Conservation (phyloP, 148 eudicot genomes). For the Polygonum maritimum region DNA sequence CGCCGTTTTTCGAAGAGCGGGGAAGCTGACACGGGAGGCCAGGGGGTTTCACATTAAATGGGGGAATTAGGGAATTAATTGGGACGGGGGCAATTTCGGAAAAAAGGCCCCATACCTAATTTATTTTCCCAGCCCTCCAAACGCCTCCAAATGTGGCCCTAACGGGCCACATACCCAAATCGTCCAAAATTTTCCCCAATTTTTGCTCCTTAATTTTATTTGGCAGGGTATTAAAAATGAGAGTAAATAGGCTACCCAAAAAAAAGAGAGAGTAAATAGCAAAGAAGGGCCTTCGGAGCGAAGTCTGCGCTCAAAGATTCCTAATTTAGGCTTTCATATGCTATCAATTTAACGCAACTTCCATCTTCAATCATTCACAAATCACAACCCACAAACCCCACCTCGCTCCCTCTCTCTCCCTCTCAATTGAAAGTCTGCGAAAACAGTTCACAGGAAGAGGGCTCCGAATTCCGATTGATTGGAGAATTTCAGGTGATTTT, state of each 20-base stretch:
- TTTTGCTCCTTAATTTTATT: not conserved
- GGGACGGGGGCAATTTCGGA: too few relatives aligned
- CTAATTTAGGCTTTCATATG: constrained; percentile 1
- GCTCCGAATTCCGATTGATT: not conserved
- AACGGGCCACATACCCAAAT: too few relatives aligned
- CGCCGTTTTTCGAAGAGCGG: too few relatives aligned
- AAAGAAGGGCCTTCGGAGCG: not conserved
- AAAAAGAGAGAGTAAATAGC: too few relatives aligned
- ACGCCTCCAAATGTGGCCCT: too few relatives aligned
- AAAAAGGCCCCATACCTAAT: too few relatives aligned
- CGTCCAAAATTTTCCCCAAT: not conserved
- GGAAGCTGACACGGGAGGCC: too few relatives aligned
- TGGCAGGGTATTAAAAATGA: not conserved
- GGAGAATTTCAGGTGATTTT: not conserved
- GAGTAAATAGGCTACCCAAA: not conserved
- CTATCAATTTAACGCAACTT: not conserved
- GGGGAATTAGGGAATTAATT: too few relatives aligned
- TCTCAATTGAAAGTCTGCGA: not conserved
- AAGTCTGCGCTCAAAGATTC: constrained; percentile 4
- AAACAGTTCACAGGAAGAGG: not conserved
- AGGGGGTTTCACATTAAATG: too few relatives aligned
- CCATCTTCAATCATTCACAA: constrained; percentile 4
- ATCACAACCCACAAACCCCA: not conserved
- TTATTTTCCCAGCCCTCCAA: too few relatives aligned
- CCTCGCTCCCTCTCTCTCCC: not conserved